A percentile compares a stretch with the other conserved stretches of the same genome.
Conservation (phyloP, 345 rosid species). For the Linum usitatissimum region DNA sequence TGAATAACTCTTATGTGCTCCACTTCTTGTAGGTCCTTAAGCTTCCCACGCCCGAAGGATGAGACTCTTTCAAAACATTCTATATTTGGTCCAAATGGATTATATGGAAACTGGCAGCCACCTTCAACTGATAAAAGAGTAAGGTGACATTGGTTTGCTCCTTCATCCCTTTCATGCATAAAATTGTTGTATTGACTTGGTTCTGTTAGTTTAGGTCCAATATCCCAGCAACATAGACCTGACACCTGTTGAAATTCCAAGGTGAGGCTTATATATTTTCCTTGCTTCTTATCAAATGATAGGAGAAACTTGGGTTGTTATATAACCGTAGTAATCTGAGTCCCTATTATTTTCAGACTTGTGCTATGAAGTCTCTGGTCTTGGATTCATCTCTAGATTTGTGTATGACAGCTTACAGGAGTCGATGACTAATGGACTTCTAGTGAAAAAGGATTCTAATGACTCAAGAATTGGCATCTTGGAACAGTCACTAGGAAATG, state of each 20-base stretch:
- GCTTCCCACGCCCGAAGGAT: constrained; percentile 46
- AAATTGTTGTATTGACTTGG: constrained; percentile 15
- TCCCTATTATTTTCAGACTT: neutral
- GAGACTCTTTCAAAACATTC: constrained; percentile 90
- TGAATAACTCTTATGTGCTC: constrained; percentile 6
- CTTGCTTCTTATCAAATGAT: constrained; percentile 2
- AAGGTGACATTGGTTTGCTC: constrained; percentile 11
- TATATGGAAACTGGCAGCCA: constrained; percentile 72
- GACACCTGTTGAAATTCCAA: constrained; percentile 68
- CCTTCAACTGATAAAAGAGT: constrained; percentile 55
- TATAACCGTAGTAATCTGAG: neutral
- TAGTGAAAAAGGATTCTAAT: constrained; percentile 23
- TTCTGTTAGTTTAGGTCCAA: constrained; percentile 39
- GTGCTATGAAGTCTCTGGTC: constrained; percentile 4
- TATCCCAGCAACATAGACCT: constrained; percentile 76
- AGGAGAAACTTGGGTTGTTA: neutral
- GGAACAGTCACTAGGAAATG: constrained; percentile 9
- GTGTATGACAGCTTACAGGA: constrained; percentile 36
- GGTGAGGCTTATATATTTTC: constrained; percentile 35
- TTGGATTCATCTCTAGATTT: constrained; percentile 15
- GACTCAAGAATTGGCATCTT: constrained; percentile 1
- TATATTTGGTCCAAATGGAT: constrained; percentile 80
- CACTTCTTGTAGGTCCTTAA: constrained; percentile 49
- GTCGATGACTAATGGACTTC: constrained; percentile 29
- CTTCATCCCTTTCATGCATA: constrained; percentile 8